A percentile compares a stretch with the other conserved stretches of the same genome.
Conservation (phyloP, 768 basidiomycete genomes). For the Megacollybia marginata region DNA sequence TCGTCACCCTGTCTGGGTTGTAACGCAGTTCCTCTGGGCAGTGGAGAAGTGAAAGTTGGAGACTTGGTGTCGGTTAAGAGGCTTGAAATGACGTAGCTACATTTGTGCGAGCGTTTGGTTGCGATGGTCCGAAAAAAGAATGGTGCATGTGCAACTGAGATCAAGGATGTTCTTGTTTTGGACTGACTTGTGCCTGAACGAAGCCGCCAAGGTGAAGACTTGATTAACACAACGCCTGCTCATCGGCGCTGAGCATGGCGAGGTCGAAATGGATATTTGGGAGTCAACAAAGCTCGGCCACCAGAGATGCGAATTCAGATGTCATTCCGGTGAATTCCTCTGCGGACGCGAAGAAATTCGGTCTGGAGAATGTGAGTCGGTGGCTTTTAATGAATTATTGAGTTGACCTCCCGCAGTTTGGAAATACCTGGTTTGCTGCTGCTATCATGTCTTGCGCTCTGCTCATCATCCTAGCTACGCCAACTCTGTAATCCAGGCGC, state of each 20-base stretch:
- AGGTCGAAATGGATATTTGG: constrained; percentile 34
- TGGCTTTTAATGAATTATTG: constrained; percentile 1
- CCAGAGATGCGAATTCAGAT: constrained; percentile 15
- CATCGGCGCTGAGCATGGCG: constrained; percentile 19
- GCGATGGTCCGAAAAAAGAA: no score
- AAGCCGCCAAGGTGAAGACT: constrained; percentile 5
- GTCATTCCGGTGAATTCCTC: constrained; percentile 32
- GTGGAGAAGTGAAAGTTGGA: constrained; percentile 52
- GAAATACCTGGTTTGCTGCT: constrained; percentile 77
- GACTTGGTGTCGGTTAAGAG: constrained; percentile 48
- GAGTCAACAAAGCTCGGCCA: constrained; percentile 10
- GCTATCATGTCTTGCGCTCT: constrained; percentile 1
- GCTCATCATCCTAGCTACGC: constrained; percentile 60
- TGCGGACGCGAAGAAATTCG: constrained; percentile 83
- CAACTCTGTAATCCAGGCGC: constrained; percentile 96
- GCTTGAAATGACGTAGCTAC: constrained; percentile 11
- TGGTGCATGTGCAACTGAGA: no score
- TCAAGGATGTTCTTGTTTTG: neutral
- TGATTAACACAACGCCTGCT: neutral
- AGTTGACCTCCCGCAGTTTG: constrained; percentile 53
- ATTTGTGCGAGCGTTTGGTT: no score
- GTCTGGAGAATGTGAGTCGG: constrained; percentile 87
- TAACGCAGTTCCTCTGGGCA: constrained; percentile 46
- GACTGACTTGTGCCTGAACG: constrained; percentile 3
- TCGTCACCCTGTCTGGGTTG: constrained; percentile 60